Percentiles rank a stretch among this genome's conserved stretches.
Evolutionary conservation across 345 rosid species (phyloP).

Genomic region (Populus simonii): DNA sequence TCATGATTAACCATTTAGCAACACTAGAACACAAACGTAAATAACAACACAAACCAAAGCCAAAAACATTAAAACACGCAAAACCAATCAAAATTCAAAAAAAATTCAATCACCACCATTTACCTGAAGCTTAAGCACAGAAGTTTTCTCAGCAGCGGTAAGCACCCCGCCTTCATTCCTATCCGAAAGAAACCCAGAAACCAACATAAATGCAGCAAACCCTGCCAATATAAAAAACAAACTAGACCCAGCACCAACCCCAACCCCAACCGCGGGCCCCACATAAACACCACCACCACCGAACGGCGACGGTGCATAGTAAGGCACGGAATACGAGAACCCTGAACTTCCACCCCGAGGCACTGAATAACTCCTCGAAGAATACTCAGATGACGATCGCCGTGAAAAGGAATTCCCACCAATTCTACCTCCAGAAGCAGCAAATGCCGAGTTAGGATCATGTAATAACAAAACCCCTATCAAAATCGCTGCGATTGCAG

Average conservation of each 20-base stretch:
- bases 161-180: slow-evolving; percentile 53
- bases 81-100: background rate
- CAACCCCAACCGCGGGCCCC: slow-evolving; percentile 80
- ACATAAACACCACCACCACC: slow-evolving; percentile 58
- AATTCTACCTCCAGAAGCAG: slow-evolving; percentile 85
- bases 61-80: background rate
- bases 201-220: slow-evolving; percentile 77
- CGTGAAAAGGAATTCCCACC: slow-evolving; percentile 70
- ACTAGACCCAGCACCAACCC: slow-evolving; percentile 79
- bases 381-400: slow-evolving; percentile 47
- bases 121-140: slow-evolving; percentile 89
- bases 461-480: slow-evolving; percentile 54
- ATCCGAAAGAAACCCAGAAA: slow-evolving; percentile 82
- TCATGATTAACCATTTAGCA: background rate
- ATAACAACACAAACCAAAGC: background rate
- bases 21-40: background rate
- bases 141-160: slow-evolving; percentile 69
- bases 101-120: background rate
- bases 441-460: slow-evolving; percentile 57
- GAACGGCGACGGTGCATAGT: slow-evolving; percentile 67
- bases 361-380: slow-evolving; percentile 53
- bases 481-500: slow-evolving; percentile 55
- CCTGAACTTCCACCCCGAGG: slow-evolving; percentile 38
- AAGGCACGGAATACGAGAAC: slow-evolving; percentile 59
- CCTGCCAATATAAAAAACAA: slow-evolving; percentile 62